Evolutionary conservation across 371 early-diverging fungal species (phyloP), one percentile per base, ranked within the genome.

Genomic region (Rhizomucor miehei): DNA sequence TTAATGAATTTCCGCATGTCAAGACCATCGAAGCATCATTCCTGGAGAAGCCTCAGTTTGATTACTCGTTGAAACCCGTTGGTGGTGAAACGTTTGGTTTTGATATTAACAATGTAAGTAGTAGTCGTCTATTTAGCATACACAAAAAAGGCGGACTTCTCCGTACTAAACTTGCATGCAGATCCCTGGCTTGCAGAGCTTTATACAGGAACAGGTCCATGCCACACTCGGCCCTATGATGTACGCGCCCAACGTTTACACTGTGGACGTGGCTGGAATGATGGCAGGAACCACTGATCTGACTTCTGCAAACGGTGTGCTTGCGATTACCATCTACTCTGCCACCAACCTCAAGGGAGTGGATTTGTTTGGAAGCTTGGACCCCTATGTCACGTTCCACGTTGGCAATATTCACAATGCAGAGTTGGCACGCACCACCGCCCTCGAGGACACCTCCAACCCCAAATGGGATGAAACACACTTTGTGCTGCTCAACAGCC

Each of bases 11-110:
- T 67, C 98, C 98, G 1, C 90, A 96, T 57, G 86, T 98, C 62
- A 90, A 93, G 69, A 89, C 85, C 0, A 86, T 96, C 9, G 92
- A 95, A 60, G 85, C 96, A 47, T 86, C 87, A 51, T 92, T 99
- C 66, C 69, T 95, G 62, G 92, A 94, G 58, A 79, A 83, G 14
- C 99, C 99, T 38, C 65, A 73, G 6, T 83, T 99, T 52, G 96
- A 98, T 72, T 99, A 97, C 74, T 81, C 83, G n/a, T 85, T 99
- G 25, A 89, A 94, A 66, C 99, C 99, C 3, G 79, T 90, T 71
- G 87, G 98, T 74, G 89, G 88, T 82, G 83, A 98, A 59, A 92
- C 89, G 19, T 85, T 87, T 74, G 87, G 92, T 44, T 83, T 91
- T 56, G 92, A 92, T 71, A 86, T 92, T 65, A 87, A 86, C 37